A percentile compares a stretch with the other conserved stretches of the same genome.
Conservation (phyloP, 305 asterid genomes). For the Fraxinus floribunda region DNA sequence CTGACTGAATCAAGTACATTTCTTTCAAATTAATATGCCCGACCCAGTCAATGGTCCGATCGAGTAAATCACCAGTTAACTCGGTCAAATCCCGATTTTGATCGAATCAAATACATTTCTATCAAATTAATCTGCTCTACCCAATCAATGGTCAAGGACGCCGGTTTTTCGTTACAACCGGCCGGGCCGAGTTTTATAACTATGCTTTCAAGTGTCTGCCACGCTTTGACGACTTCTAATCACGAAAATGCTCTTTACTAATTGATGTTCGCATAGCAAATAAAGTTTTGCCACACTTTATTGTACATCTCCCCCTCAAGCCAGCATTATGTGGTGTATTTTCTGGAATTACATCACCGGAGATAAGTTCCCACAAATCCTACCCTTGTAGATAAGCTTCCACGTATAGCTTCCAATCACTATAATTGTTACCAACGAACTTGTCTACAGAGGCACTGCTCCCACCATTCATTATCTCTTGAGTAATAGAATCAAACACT, state of each 20-base stretch:
- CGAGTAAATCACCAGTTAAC: too few species aligned
- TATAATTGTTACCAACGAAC: not conserved
- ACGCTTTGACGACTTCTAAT: constrained; percentile 15
- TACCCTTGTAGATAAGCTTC: not conserved
- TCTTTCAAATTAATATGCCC: too few species aligned
- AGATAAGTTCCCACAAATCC: not conserved
- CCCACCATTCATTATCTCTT: not conserved
- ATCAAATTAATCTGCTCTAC: too few species aligned
- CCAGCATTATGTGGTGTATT: constrained; percentile 14
- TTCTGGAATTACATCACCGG: constrained; percentile 15
- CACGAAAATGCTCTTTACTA: constrained; percentile 9
- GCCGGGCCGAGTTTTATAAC: too few species aligned
- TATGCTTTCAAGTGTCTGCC: not conserved
- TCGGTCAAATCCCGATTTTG: too few species aligned
- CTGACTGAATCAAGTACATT: too few species aligned
- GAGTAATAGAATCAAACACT: not conserved
- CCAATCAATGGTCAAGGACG: too few species aligned
- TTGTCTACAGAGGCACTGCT: not conserved
- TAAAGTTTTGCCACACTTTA: not conserved
- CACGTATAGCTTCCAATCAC: not conserved
- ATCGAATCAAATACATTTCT: too few species aligned
- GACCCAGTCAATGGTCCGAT: too few species aligned
- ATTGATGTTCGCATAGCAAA: too few species aligned
- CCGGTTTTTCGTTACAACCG: too few species aligned
- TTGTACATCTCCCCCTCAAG: constrained; percentile 14